Base-by-base conservation (phyloP, 139 green algal species). In the Trebouxia sp. region DNA sequence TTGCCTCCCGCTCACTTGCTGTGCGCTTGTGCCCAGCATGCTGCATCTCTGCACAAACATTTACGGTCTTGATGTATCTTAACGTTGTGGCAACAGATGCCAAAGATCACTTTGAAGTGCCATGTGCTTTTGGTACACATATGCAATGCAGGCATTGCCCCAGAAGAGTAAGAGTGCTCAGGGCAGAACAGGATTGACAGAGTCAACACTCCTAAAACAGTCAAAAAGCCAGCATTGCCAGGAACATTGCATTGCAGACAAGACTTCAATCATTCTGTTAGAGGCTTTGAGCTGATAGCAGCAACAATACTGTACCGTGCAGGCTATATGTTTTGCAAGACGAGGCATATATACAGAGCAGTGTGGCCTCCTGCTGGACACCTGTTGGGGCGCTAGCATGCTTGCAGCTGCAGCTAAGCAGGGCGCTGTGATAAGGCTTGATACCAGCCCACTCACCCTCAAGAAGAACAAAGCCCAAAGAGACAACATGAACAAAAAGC, bases 1-100 rank as follows among this genome's bases (percentile, higher is more conserved):
- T 48, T 0, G 32, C 51, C 15, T 47, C 69, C 12, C 69, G 53
- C 69, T 77, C 41, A 37, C 43, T 53, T 26, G 43, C 41, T 24
- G 24, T 77, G 6, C 69, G 69, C 26, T 77, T 77, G 69, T 41
- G 41, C 20, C 69, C 69, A 14, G 69, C 69, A 77, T 51, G 69
- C 41, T 56, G 41, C 42, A 51, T 56, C 42, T 56, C 69, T 53
- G 69, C 69, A 56, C 10, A 56, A 22, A 10, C n/a, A n/a, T n/a
- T n/a, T n/a, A n/a, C n/a, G n/a, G n/a, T n/a, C n/a, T n/a, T n/a
- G n/a, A n/a, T n/a, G n/a, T n/a, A n/a, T n/a, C n/a, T n/a, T n/a
- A n/a, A n/a, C n/a, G n/a, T n/a, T n/a, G n/a, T n/a, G n/a, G n/a
- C n/a, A n/a, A n/a, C n/a, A n/a, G n/a, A n/a, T n/a, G n/a, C n/a